Evolutionary conservation across 2,329 filamentous ascomycete species (phyloP).

Genomic region (Pseudopithomyces chartarum): DNA sequence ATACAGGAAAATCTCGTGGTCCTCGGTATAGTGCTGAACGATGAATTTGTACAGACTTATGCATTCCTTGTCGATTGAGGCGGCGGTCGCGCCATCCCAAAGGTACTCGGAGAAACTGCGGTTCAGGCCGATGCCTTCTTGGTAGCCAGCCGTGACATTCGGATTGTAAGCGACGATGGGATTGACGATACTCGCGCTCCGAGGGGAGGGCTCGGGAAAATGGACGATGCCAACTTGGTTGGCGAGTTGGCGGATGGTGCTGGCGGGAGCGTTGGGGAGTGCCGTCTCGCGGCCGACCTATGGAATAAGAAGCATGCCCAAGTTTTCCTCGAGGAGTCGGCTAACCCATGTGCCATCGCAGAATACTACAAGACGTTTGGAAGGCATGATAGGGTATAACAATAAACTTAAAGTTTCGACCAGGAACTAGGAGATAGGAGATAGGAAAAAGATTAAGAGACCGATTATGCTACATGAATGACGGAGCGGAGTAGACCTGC

Average conservation of each 20-base stretch:
- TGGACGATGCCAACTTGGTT: background rate
- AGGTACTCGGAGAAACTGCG: constrained; percentile 43
- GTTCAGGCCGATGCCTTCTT: constrained; percentile 44
- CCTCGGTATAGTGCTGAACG: constrained; percentile 37
- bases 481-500: no score
- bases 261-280: background rate
- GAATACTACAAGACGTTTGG: no score
- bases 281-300: background rate
- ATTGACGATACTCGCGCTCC: constrained; percentile 24
- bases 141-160: constrained; percentile 40
- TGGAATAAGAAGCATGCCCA: no score
- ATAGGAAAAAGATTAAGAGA: no score
- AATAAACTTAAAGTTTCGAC: no score
- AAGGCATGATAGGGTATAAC: no score
- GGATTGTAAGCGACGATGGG: constrained; percentile 17
- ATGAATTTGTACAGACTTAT: constrained; percentile 43
- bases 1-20: constrained; percentile 52
- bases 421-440: no score
- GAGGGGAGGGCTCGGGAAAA: background rate
- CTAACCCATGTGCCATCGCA: no score
- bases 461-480: no score
- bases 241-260: background rate
- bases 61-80: constrained; percentile 42
- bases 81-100: constrained; percentile 43
- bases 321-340: no score